Evolutionary conservation across 2,329 filamentous ascomycete species (phyloP).

Genomic region (Byssothecium circinans): DNA sequence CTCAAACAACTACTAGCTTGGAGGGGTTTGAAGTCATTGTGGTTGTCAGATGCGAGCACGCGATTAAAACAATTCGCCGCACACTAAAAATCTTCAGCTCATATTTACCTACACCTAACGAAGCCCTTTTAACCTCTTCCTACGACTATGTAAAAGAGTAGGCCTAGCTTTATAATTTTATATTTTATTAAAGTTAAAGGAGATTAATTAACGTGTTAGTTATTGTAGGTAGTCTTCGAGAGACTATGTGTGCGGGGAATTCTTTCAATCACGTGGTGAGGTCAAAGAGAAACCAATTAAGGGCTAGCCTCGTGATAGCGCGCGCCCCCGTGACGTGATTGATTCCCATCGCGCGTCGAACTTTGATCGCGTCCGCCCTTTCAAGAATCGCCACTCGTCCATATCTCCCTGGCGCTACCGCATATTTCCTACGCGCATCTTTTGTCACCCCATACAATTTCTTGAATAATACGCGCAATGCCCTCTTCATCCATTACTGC

Average conservation of each 20-base stretch:
- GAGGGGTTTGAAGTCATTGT: neutral
- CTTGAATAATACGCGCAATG: constrained; percentile 15
- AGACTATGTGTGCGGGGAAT: too few relatives aligned
- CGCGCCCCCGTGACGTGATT: constrained; percentile 27
- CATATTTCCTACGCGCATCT: neutral
- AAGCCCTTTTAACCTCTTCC: too few relatives aligned
- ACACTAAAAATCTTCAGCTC: too few relatives aligned
- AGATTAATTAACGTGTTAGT: too few relatives aligned
- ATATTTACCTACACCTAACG: too few relatives aligned
- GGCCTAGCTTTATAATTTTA: too few relatives aligned
- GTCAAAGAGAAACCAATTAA: neutral
- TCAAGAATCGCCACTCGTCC: constrained; percentile 9
- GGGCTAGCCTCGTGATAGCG: constrained; percentile 26
- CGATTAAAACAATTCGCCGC: too few relatives aligned
- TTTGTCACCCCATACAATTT: neutral
- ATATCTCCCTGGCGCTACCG: neutral
- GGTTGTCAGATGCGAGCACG: neutral
- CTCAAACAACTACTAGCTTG: too few relatives aligned
- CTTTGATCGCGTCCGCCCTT: constrained; percentile 13
- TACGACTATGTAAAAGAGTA: too few relatives aligned
- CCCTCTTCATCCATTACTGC: constrained; percentile 25
- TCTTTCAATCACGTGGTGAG: too few relatives aligned
- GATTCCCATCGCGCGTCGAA: constrained; percentile 29
- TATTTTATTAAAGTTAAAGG: too few relatives aligned
- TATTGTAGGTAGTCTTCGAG: too few relatives aligned